phyloP scores from a whole-genome alignment of 805 yeast genomes.

The Cyberlindnera subsufficiens region DNA sequence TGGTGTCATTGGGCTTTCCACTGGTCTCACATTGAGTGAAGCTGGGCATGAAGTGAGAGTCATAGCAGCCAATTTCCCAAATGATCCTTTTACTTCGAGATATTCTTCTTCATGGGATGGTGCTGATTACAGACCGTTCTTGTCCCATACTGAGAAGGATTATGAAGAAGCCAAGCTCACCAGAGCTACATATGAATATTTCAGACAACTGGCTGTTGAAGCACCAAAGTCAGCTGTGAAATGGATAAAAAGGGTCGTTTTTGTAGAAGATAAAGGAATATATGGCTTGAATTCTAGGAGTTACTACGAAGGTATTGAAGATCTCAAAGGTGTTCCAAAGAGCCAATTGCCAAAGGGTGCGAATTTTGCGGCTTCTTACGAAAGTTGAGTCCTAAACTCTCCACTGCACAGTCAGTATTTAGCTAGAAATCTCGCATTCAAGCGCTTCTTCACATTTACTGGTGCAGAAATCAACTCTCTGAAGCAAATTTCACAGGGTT shows the following conservation, averaged over 20 bases:
- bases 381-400: constrained; percentile 57
- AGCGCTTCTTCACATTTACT: constrained; percentile 29
- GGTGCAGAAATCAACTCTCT: constrained; percentile 31
- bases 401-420: constrained; percentile 50
- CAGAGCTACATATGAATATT: constrained; percentile 39
- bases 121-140: constrained; percentile 71
- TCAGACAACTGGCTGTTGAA: constrained; percentile 33
- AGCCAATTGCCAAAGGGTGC: constrained; percentile 33
- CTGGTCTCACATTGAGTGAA: constrained; percentile 41
- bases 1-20: constrained; percentile 54
- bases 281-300: constrained; percentile 17
- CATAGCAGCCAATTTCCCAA: constrained; percentile 42
- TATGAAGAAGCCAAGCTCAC: constrained; percentile 41
- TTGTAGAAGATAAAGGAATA: constrained; percentile 34
- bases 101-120: constrained; percentile 78
- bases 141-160: constrained; percentile 39
- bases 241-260: constrained; percentile 52
- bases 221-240: constrained; percentile 49
- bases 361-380: constrained; percentile 44
- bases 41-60: constrained; percentile 34
- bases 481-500: constrained; percentile 33
- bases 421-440: constrained; percentile 28
- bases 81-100: constrained; percentile 28
- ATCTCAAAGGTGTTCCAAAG: constrained; percentile 15
- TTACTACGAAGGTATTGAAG: constrained; percentile 19